These are phyloP conservation scores for Rubroboletus pulcherrimus DNA, from an alignment of 768 basidiomycete genomes.

Conservation along the genomic window DNA sequence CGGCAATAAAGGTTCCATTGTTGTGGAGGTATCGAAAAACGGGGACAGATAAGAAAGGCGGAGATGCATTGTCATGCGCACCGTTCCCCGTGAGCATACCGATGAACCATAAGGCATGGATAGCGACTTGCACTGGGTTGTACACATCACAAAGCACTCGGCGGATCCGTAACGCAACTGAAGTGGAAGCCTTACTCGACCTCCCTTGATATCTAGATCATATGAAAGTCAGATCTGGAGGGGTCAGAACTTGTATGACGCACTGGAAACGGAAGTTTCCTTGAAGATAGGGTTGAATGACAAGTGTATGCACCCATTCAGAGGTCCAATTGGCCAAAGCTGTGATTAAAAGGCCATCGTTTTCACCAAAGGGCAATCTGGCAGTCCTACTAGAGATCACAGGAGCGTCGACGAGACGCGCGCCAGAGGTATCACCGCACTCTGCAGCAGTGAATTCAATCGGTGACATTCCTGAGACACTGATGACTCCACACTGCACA, in stretches of 20 bases:
- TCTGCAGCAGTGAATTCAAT: not conserved
- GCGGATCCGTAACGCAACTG: conserved; percentile 19
- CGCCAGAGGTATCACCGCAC: not conserved
- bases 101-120: conserved; percentile 35
- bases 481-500: conserved; percentile 17
- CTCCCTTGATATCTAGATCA: conserved; percentile 17
- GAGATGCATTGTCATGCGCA: conserved; percentile 9
- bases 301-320: conserved; percentile 24
- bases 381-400: not conserved
- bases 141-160: conserved; percentile 17
- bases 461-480: not conserved
- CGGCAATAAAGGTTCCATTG: conserved; percentile 24
- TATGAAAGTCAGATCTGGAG: not conserved
- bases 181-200: conserved; percentile 2
- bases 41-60: conserved; percentile 27
- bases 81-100: conserved; percentile 20
- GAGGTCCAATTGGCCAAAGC: conserved; percentile 26
- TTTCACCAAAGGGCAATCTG: not conserved
- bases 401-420: not conserved
- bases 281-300: conserved; percentile 19
- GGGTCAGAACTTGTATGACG: conserved; percentile 1
- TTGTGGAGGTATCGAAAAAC: conserved; percentile 30
- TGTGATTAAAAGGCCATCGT: conserved; percentile 3
- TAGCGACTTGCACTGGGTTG: conserved; percentile 27
- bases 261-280: conserved; percentile 21